Evolutionary conservation across 371 early-diverging fungal genomes (phyloP), one percentile per base, ranked within the genome.

Genomic region (Chytridiales sp.): DNA sequence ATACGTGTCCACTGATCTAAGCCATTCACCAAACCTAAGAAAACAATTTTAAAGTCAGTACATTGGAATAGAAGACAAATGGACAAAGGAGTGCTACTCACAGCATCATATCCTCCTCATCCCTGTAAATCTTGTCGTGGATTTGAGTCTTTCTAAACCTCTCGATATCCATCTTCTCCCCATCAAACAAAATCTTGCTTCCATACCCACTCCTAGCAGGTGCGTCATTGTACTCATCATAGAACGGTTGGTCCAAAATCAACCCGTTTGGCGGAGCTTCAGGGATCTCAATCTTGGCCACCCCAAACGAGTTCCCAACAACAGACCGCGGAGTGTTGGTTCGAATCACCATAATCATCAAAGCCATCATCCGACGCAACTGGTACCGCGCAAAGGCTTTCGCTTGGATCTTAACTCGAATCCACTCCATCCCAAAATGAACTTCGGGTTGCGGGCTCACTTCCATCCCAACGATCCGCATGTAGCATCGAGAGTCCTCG

Each of bases 381-480:
- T 77, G 77, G 68, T 58, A 72, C 15, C 72, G 47, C 6, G 72
- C 77, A 61, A 77, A 65, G 3, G 73, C 70, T 32, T 65, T 64
- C 4, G 73, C 66, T 40, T 70, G 69, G 21, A 73, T 57, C 53
- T 72, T 74, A 46, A 77, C 44, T 35, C 77, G 72, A 24, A 77
- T 57, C 73, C 73, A 77, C 53, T 77, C 77, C 69, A 77, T 70
- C 15, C 77, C 77, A 21, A 49, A 44, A 61, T 77, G 74, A 9
- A 67, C 42, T 53, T 75, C 72, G 4, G 72, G 70, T 11, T 26
- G 38, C 4, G 11, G 11, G 22, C 31, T 32, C 41, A 31, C 34
- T 44, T 74, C 72, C 40, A 74, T 69, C 67, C 73, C 70, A 48
- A 74, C 31, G 62, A 77, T 72, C 32, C 68, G 66, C 61, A 72